A percentile compares a stretch with the other conserved stretches of the same genome.
phyloP scores from a whole-genome alignment of 441 rosid genomes.

The Jatropha multifida region DNA sequence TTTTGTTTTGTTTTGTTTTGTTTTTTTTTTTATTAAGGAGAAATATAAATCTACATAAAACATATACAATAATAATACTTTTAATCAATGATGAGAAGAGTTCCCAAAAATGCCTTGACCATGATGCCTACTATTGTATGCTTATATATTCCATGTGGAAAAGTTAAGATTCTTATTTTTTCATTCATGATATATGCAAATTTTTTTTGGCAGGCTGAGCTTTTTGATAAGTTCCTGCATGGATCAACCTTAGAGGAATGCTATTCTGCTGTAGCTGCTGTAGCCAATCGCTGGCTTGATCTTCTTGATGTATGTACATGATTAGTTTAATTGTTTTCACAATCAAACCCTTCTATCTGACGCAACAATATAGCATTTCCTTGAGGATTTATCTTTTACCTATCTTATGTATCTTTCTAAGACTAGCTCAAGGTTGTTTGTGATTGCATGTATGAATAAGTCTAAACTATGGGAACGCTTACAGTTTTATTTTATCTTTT shows the following conservation, averaged over 20 bases:
- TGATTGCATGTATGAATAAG: too few relatives aligned
- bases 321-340: constrained; percentile 6
- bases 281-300: constrained; percentile 99
- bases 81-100: background rate
- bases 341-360: constrained; percentile 12
- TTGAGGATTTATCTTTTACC: constrained; percentile 8
- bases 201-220: constrained; percentile 70
- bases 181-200: constrained; percentile 20
- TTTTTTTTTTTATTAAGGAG: background rate
- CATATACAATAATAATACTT: background rate
- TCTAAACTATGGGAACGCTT: constrained; percentile 16
- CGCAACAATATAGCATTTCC: constrained; percentile 10
- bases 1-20: background rate
- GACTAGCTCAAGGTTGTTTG: background rate
- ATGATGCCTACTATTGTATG: background rate
- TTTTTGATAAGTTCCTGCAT: constrained; percentile 92
- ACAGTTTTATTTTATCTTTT: constrained; percentile 23
- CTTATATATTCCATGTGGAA: background rate
- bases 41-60: background rate
- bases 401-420: background rate
- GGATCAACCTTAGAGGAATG: constrained; percentile 94
- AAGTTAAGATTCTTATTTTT: constrained; percentile 11
- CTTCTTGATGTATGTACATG: constrained; percentile 80
- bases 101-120: constrained; percentile 4
- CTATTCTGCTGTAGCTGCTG: constrained; percentile 92